Conservation (phyloP, 306 rosid genomes). For the Fragaria nilgerrensis region DNA sequence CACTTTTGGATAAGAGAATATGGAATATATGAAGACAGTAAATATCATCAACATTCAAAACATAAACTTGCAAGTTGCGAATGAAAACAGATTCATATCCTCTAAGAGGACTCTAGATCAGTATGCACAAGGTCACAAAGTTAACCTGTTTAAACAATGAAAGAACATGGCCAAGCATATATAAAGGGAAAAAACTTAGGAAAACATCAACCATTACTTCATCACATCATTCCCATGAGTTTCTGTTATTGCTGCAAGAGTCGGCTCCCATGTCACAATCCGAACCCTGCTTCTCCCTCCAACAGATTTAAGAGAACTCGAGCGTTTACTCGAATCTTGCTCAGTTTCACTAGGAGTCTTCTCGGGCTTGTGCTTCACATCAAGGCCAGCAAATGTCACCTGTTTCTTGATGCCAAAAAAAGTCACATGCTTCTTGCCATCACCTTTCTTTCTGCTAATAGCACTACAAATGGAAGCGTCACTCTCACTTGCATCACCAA, state of each 20-base stretch:
- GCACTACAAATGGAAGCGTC: not conserved
- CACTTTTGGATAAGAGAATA: not conserved
- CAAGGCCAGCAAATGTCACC: constrained; percentile 23
- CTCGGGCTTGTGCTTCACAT: not conserved
- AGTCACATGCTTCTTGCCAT: constrained; percentile 17
- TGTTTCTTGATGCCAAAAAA: constrained; percentile 17
- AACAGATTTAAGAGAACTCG: not conserved
- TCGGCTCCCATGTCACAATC: constrained; percentile 23
- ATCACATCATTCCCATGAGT: not conserved
- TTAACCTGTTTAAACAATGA: not conserved
- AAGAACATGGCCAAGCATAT: not conserved
- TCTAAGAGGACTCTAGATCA: not conserved
- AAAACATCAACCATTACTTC: not conserved
- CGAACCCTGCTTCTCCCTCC: constrained; percentile 7
- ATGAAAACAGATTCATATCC: not conserved
- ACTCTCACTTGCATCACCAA: not conserved
- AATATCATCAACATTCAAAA: not conserved
- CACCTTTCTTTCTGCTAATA: not conserved
- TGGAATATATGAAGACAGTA: no score
- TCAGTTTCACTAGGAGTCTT: not conserved
- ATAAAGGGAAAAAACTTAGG: not conserved
- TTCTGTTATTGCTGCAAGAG: constrained; percentile 19
- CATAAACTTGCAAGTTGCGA: not conserved
- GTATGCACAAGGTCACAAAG: not conserved
- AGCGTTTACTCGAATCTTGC: not conserved